phyloP scores from a whole-genome alignment of 2,329 filamentous ascomycete species.

The Fusarium acutatum region DNA sequence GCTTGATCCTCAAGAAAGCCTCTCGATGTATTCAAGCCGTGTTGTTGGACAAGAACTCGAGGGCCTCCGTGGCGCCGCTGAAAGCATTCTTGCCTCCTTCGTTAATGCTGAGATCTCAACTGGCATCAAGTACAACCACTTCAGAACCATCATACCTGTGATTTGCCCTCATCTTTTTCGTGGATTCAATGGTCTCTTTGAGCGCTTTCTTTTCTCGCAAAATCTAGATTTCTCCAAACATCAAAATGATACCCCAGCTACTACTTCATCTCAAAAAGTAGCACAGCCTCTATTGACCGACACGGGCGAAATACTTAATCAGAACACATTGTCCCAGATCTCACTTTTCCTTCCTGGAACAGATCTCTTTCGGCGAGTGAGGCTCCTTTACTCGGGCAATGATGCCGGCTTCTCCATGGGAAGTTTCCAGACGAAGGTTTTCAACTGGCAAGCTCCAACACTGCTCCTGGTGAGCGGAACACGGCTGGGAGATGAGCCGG shows the following conservation, averaged over 20 bases:
- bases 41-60: constrained; percentile 65
- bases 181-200: constrained; percentile 74
- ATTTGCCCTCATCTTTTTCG: constrained; percentile 73
- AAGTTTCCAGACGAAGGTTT: constrained; percentile 76
- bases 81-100: constrained; percentile 73
- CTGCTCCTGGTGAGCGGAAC: constrained; percentile 75
- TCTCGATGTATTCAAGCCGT: constrained; percentile 68
- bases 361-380: constrained; percentile 71
- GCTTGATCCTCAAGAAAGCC: constrained; percentile 68
- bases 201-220: constrained; percentile 79
- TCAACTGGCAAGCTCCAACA: constrained; percentile 80
- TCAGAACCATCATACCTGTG: constrained; percentile 66
- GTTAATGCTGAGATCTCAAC: constrained; percentile 70
- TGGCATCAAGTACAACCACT: constrained; percentile 69
- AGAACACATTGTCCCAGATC: constrained; percentile 72
- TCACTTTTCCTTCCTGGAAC: constrained; percentile 76
- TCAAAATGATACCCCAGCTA: constrained; percentile 42
- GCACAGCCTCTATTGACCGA: constrained; percentile 61
- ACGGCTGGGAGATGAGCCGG: constrained; percentile 60
- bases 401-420: constrained; percentile 80
- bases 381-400: constrained; percentile 74
- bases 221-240: constrained; percentile 72
- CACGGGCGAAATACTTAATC: constrained; percentile 68
- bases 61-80: constrained; percentile 67
- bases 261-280: constrained; percentile 32